These are phyloP conservation scores for Lizonia empirigonia DNA, from an alignment of 2,329 filamentous ascomycete genomes.

Conservation along the genomic window DNA sequence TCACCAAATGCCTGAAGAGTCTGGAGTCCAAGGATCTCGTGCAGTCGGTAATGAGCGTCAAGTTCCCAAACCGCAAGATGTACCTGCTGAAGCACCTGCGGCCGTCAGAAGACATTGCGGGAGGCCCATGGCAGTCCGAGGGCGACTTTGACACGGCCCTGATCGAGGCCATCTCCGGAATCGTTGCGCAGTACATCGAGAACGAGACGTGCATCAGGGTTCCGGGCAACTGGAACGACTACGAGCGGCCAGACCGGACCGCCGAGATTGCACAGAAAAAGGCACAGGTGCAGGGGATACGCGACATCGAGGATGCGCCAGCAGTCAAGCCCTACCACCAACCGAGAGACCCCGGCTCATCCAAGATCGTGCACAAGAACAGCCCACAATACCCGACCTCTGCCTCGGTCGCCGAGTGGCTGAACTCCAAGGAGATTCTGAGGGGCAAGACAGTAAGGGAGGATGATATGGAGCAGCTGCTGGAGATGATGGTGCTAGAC, in stretches of 20 bases:
- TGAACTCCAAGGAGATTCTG: conserved; percentile 72
- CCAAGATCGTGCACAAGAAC: conserved; percentile 59
- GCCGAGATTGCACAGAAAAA: conserved; percentile 45
- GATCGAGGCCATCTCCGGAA: conserved; percentile 75
- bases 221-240: conserved; percentile 50
- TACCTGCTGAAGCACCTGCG: conserved; percentile 88
- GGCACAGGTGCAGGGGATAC: conserved; percentile 38
- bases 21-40: conserved; percentile 84
- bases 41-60: conserved; percentile 87
- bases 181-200: conserved; percentile 76
- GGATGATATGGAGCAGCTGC: conserved; percentile 79
- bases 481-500: conserved; percentile 89
- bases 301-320: conserved; percentile 43
- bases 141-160: conserved; percentile 88
- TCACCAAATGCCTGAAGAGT: conserved; percentile 82
- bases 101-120: conserved; percentile 87
- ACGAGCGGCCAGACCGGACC: conserved; percentile 44
- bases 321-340: conserved; percentile 34
- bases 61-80: conserved; percentile 89
- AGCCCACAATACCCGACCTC: conserved; percentile 83
- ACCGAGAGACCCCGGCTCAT: conserved; percentile 27
- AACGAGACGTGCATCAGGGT: conserved; percentile 71
- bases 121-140: conserved; percentile 93
- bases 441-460: conserved; percentile 68
- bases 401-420: conserved; percentile 73